These are phyloP conservation scores for Rhododendron vialii DNA, from an alignment of 148 eudicot genomes.

Conservation along the genomic window DNA sequence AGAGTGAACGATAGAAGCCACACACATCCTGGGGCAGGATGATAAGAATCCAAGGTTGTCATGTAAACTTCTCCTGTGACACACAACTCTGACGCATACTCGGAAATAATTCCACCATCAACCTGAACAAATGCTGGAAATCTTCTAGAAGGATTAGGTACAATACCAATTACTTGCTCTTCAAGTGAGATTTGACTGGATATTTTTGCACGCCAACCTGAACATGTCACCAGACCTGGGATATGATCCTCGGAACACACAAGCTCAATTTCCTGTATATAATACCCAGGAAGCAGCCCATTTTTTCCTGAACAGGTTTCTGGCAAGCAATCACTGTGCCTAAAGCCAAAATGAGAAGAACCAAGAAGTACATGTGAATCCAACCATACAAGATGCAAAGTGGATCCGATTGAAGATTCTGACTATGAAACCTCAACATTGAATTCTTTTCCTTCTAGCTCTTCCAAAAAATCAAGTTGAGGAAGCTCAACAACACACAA, in stretches of 20 bases:
- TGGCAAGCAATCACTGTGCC: conserved; percentile 26
- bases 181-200: conserved; percentile 43
- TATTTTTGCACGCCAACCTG: conserved; percentile 67
- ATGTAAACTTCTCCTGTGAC: conserved; percentile 28
- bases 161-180: conserved; percentile 48
- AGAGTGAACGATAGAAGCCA: conserved; percentile 39
- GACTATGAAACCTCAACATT: conserved; percentile 43
- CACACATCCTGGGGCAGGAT: conserved; percentile 86
- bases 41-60: conserved; percentile 45
- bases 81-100: conserved; percentile 49
- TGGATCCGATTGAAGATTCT: conserved; percentile 37
- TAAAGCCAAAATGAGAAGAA: conserved; percentile 52
- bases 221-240: conserved; percentile 61
- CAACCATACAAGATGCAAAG: conserved; percentile 80
- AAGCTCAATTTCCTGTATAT: conserved; percentile 65
- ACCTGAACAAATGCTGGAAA: conserved; percentile 69
- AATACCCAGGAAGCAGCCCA: conserved; percentile 39
- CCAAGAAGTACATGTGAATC: conserved; percentile 73
- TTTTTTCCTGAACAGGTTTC: conserved; percentile 25
- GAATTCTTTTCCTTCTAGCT: conserved; percentile 72
- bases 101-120: conserved; percentile 59
- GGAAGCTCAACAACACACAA: conserved; percentile 83
- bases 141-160: conserved; percentile 40
- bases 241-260: conserved; percentile 61
- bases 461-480: conserved; percentile 65